Percentiles rank a stretch among this genome's conserved stretches.
phyloP scores from a whole-genome alignment of 2,329 filamentous ascomycete genomes.

The Kalmusia sp. region DNA sequence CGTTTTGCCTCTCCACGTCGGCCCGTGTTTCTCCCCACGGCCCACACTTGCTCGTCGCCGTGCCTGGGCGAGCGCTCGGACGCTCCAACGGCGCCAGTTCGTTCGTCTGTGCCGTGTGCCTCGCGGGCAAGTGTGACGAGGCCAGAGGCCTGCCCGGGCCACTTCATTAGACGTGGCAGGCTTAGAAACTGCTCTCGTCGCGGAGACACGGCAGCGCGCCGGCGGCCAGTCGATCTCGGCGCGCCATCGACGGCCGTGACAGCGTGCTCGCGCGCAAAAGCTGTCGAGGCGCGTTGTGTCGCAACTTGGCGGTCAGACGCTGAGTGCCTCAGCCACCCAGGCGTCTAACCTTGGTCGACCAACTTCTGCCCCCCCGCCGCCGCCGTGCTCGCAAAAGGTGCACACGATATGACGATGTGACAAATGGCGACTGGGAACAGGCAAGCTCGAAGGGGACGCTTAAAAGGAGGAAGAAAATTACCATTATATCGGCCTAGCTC shows the following conservation, averaged over 20 bases:
- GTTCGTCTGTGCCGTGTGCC: conserved; percentile 21
- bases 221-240: conserved; percentile 14
- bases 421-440: conserved; percentile 8
- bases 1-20: background rate
- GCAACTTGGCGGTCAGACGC: conserved; percentile 26
- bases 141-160: background rate
- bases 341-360: background rate
- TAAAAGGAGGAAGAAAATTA: conserved; percentile 30
- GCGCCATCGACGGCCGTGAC: conserved; percentile 10
- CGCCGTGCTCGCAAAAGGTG: background rate
- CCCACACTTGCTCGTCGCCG: conserved; percentile 23
- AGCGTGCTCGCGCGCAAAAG: conserved; percentile 25
- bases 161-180: conserved; percentile 21
- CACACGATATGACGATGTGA: conserved; percentile 1
- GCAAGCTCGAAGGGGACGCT: conserved; percentile 7
- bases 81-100: conserved; percentile 29
- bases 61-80: conserved; percentile 21
- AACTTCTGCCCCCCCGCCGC: background rate
- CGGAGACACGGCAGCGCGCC: conserved; percentile 13
- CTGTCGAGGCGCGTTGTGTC: conserved; percentile 8
- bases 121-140: conserved; percentile 22
- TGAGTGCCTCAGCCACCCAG: conserved; percentile 20
- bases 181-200: conserved; percentile 20
- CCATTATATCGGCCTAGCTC: conserved; percentile 27
- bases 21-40: conserved; percentile 20